These are phyloP conservation scores for Periglandula ipomoeae DNA, from an alignment of 2,329 filamentous ascomycete genomes.

Conservation along the genomic window DNA sequence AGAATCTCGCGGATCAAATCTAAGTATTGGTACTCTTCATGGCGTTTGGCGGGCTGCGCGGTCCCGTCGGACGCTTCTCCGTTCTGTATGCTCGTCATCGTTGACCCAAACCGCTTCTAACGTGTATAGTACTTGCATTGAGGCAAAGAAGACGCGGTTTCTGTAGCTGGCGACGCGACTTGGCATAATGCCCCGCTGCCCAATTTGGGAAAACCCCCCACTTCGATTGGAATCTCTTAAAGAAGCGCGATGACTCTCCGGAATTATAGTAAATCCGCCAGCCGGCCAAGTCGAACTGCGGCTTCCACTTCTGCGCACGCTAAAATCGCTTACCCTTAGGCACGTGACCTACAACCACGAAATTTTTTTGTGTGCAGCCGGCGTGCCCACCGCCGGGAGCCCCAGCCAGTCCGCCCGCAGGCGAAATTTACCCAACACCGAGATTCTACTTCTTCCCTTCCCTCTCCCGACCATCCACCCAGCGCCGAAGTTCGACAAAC, in stretches of 20 bases:
- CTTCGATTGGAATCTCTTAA: neutral
- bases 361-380: too few relatives aligned
- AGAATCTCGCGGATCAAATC: constrained; percentile 82
- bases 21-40: constrained; percentile 93
- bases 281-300: too few relatives aligned
- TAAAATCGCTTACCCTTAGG: constrained; percentile 12
- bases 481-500: constrained; percentile 18
- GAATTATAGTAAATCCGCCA: too few relatives aligned
- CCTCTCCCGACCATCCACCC: constrained; percentile 19
- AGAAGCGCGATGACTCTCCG: too few relatives aligned
- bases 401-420: constrained; percentile 6
- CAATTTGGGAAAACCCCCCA: neutral
- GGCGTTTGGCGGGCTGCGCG: constrained; percentile 20
- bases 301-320: too few relatives aligned
- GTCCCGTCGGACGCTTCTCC: neutral
- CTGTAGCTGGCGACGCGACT: constrained; percentile 5
- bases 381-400: neutral
- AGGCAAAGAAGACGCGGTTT: constrained; percentile 1
- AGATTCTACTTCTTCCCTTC: constrained; percentile 6
- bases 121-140: constrained; percentile 5
- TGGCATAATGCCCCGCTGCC: neutral
- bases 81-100: constrained; percentile 3
- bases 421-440: constrained; percentile 14
- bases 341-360: constrained; percentile 20
- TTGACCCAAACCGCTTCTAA: neutral